phyloP scores from a whole-genome alignment of 2,329 filamentous ascomycete genomes.

The Falciphora oryzae region DNA sequence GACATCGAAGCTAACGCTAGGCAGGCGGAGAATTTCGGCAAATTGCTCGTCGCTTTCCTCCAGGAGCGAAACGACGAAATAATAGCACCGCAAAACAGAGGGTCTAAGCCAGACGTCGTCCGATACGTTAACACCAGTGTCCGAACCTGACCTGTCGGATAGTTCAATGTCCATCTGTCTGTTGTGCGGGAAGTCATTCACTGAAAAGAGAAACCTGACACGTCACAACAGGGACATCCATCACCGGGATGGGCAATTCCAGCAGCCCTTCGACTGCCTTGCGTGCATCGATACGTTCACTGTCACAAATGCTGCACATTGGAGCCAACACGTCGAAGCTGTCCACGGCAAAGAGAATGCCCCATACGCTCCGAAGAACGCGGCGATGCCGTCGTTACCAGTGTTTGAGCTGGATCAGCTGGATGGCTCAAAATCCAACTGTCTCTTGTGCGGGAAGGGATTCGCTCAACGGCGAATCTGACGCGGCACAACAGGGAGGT shows the following conservation, averaged over 20 bases:
- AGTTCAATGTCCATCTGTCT: slow-evolving; percentile 1
- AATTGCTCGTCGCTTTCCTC: background rate
- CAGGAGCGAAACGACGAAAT: background rate
- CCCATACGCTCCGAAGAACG: background rate
- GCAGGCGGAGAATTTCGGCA: background rate
- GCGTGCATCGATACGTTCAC: background rate
- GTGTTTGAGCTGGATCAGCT: background rate
- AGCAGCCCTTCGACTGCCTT: slow-evolving; percentile 1
- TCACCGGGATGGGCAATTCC: background rate
- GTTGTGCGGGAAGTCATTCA: slow-evolving; percentile 2
- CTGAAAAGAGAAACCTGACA: background rate
- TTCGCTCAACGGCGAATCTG: background rate
- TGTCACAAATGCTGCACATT: background rate
- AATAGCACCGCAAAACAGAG: background rate
- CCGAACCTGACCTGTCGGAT: slow-evolving; percentile 1
- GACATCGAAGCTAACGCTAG: background rate
- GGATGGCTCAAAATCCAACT: background rate
- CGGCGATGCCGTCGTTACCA: background rate
- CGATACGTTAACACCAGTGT: background rate
- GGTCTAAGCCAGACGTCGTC: background rate
- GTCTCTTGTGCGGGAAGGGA: background rate
- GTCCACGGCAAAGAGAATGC: slow-evolving; percentile 3
- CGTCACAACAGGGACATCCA: slow-evolving; percentile 5
- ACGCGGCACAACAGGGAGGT: no score
- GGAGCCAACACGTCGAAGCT: background rate